Evolutionary conservation across 2,329 filamentous ascomycete genomes (phyloP).

Genomic region (Rhynchosporium secalis): DNA sequence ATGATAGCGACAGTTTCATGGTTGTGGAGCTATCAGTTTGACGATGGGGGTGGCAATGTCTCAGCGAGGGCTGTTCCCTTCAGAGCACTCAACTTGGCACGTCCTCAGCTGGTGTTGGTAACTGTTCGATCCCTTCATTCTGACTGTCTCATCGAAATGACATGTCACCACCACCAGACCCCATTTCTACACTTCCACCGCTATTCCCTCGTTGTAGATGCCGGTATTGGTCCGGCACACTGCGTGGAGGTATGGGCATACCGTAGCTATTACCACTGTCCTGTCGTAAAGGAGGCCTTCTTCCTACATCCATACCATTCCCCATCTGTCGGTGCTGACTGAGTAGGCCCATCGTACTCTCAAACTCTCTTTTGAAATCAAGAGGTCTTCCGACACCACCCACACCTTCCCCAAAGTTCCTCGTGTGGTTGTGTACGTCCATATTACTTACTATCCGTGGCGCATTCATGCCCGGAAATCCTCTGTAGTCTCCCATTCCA

Average conservation of each 20-base stretch:
- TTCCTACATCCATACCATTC: conserved; percentile 17
- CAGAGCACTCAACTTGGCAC: neutral
- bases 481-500: conserved; percentile 27
- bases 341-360: conserved; percentile 23
- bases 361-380: conserved; percentile 33
- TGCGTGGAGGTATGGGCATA: conserved; percentile 31
- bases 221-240: conserved; percentile 33
- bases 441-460: conserved; percentile 23
- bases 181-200: conserved; percentile 21
- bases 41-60: neutral
- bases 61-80: neutral
- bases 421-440: conserved; percentile 20
- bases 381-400: conserved; percentile 25
- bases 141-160: conserved; percentile 7
- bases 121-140: neutral
- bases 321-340: conserved; percentile 18
- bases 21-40: neutral
- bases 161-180: conserved; percentile 15
- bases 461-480: conserved; percentile 31
- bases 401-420: conserved; percentile 28
- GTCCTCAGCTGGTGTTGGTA: conserved; percentile 9
- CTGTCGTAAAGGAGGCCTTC: conserved; percentile 34
- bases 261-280: conserved; percentile 29
- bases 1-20: neutral
- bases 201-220: conserved; percentile 31